Conservation (phyloP, 2,329 filamentous ascomycete genomes). For the Colletotrichum gloeosporioides region DNA sequence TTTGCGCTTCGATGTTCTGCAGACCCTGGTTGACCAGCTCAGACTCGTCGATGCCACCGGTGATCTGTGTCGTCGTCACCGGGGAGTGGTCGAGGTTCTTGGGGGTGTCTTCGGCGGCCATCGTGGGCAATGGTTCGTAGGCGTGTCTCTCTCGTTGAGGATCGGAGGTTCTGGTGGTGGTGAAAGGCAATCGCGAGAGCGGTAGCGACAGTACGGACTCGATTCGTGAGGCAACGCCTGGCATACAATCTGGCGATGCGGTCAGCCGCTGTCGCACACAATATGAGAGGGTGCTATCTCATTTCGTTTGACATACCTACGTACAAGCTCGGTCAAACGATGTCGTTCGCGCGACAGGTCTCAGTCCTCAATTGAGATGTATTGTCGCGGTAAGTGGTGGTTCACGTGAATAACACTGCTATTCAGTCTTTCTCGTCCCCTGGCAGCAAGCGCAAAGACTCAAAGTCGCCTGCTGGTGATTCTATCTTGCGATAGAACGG, state of each 20-base stretch:
- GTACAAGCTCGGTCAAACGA: neutral
- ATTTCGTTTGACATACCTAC: neutral
- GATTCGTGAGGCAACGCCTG: neutral
- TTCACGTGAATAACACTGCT: constrained; percentile 3
- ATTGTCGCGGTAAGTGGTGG: neutral
- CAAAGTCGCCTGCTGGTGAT: constrained; percentile 63
- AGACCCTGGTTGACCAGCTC: constrained; percentile 56
- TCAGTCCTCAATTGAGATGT: neutral
- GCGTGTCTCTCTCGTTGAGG: constrained; percentile 14
- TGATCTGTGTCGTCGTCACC: constrained; percentile 23
- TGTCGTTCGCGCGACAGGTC: neutral
- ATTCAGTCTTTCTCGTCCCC: constrained; percentile 63
- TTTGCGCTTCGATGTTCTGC: constrained; percentile 58
- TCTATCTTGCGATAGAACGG: constrained; percentile 43
- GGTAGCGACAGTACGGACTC: constrained; percentile 17
- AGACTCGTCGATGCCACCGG: constrained; percentile 27
- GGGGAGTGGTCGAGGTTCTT: constrained; percentile 2
- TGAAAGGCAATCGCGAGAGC: constrained; percentile 24
- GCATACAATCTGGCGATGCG: constrained; percentile 12
- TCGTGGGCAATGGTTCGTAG: constrained; percentile 5
- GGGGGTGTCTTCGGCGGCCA: constrained; percentile 6
- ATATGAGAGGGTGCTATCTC: neutral
- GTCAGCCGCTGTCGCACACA: neutral
- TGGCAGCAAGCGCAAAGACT: constrained; percentile 71
- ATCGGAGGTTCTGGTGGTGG: constrained; percentile 22